Conservation (phyloP, 352 stramenopile genomes). For the Globisporangium apiculatum region DNA sequence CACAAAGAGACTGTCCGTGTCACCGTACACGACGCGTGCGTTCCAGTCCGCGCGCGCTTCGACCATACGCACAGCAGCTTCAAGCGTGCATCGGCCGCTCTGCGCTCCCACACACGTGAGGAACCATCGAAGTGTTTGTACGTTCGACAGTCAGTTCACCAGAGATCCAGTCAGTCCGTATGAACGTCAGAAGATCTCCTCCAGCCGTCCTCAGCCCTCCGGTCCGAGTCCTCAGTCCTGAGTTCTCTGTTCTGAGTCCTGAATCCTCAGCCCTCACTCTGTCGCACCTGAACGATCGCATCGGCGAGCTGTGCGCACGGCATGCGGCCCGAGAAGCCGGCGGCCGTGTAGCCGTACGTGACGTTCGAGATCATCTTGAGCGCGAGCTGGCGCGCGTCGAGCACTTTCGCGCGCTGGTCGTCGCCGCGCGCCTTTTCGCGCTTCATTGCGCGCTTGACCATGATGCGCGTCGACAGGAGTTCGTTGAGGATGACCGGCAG, state of each 20-base stretch:
- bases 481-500: conserved; percentile 96
- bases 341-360: conserved; percentile 98
- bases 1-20: conserved; percentile 99
- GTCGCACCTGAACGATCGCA: conserved; percentile 93
- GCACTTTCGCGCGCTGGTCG: conserved; percentile 48
- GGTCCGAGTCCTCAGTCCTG: no score
- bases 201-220: no score
- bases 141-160: conserved; percentile 1
- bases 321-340: conserved; percentile 97
- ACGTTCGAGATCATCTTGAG: conserved; percentile 99
- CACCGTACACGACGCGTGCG: conserved; percentile 93
- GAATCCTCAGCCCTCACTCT: no score
- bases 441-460: conserved; percentile 98
- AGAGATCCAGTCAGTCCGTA: neutral
- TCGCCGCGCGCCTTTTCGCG: conserved; percentile 70
- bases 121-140: no score
- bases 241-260: no score
- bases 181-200: no score
- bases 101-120: conserved; percentile 10
- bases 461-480: conserved; percentile 93
- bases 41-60: conserved; percentile 80
- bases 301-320: conserved; percentile 95
- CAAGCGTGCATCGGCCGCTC: conserved; percentile 87
- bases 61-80: conserved; percentile 91
- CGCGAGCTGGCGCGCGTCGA: conserved; percentile 86